Evolutionary conservation across 164 flowering plant genomes (phyloP), one percentile per base, ranked within the genome.

Genomic region (Taxillus chinensis): DNA sequence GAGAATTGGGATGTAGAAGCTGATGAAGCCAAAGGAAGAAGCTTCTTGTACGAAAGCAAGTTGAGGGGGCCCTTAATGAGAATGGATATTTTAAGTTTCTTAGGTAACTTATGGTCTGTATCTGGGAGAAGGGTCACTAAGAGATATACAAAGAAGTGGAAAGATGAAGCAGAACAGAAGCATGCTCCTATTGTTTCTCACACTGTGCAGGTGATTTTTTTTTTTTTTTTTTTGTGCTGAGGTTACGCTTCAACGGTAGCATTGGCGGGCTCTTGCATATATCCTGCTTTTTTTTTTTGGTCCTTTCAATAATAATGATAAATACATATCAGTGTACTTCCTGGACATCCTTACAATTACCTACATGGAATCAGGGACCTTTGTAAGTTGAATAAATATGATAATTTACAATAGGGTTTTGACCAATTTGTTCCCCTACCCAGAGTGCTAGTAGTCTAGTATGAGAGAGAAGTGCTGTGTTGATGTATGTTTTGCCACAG

Each of bases 111-210:
- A 49, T 72, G 75, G 75, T 64, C 66, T 46, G 37, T 61, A 14
- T 68, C 48, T 61, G 70, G 71, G 59, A 62, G 59, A 38, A 68
- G 65, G 54, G 50, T 66, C 59, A 7, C 50, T 17, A 70, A 71
- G 64, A 72, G 64, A 58, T 76, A 66, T 62, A 64, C 78, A 16
- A 81, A 79, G 65, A 75, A 67, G 67, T 61, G 71, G 68, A 75
- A 83, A 71, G 84, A 79, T 72, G 87, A 77, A 65, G 83, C 80
- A 58, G 79, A 77, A 51, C 71, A 71, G 58, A 65, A 65, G 61
- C 68, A 69, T 57, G 67, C 73, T 27, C 68, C 48, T 61, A 75
- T 70, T 59, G 61, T 61, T 53, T 63, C 72, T 55, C 67, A 59
- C 41, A 57, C 38, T 53, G 70, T 70, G 58, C 73, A 75, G 78